Evolutionary conservation across 768 basidiomycete genomes (phyloP).

Genomic region (Mrakia hoshinonis): DNA sequence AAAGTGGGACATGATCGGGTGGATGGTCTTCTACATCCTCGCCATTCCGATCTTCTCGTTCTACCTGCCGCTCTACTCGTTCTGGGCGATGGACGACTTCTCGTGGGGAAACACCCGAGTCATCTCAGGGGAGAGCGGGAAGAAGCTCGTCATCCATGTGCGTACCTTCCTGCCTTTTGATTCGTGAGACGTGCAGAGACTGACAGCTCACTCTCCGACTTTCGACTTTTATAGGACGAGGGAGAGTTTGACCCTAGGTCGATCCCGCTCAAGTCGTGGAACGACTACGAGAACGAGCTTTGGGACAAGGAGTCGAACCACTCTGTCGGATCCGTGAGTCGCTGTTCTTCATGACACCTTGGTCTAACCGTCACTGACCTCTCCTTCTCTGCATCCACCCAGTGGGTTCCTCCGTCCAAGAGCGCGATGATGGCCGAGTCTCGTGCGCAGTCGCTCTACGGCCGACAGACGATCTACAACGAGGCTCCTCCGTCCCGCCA

Average conservation of each 20-base stretch:
- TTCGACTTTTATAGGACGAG: too few relatives aligned
- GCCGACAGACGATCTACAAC: constrained; percentile 80
- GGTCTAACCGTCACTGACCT: background rate
- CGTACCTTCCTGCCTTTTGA: constrained; percentile 36
- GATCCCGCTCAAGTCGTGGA: constrained; percentile 95
- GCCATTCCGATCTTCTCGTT: constrained; percentile 91
- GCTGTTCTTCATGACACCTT: background rate
- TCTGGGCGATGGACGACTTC: constrained; percentile 99
- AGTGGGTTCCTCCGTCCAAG: constrained; percentile 70
- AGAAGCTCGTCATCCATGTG: constrained; percentile 91
- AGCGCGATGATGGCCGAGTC: constrained; percentile 33
- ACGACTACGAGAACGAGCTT: constrained; percentile 90
- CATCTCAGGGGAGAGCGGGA: constrained; percentile 86
- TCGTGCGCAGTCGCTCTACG: constrained; percentile 72
- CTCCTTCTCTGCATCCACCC: background rate
- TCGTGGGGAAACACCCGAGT: constrained; percentile 54
- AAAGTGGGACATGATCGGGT: constrained; percentile 96
- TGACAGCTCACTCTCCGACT: too few relatives aligned
- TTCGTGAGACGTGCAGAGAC: background rate
- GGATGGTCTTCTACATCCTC: constrained; percentile 92
- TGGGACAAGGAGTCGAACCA: constrained; percentile 98
- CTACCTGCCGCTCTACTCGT: constrained; percentile 84
- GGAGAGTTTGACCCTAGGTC: constrained; percentile 90
- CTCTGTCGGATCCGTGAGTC: constrained; percentile 62
- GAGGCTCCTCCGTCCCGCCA: constrained; percentile 51